phyloP scores from a whole-genome alignment of 768 basidiomycete species.

The Neoboletus brunneissimus region DNA sequence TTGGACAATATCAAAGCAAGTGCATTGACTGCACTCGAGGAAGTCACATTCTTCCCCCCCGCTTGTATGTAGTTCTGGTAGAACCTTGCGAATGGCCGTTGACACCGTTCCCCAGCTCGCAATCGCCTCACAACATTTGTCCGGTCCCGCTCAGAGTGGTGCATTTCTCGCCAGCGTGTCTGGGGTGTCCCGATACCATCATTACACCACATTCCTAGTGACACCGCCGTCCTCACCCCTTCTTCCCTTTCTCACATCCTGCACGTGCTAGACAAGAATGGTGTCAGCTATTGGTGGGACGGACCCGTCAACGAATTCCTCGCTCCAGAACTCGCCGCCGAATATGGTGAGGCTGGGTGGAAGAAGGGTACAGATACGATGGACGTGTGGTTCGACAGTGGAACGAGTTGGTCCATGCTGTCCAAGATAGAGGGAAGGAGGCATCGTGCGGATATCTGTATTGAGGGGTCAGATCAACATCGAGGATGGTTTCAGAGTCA shows the following conservation, averaged over 20 bases:
- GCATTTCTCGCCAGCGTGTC: slow-evolving; percentile 93
- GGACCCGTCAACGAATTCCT: slow-evolving; percentile 83
- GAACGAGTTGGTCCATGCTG: slow-evolving; percentile 89
- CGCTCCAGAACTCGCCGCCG: slow-evolving; percentile 51
- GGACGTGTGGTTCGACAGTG: slow-evolving; percentile 99
- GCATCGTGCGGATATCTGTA: slow-evolving; percentile 75
- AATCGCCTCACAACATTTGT: slow-evolving; percentile 88
- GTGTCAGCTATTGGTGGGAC: slow-evolving; percentile 89
- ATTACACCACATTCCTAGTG: slow-evolving; percentile 63
- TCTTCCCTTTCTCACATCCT: slow-evolving; percentile 75
- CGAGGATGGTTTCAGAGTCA: slow-evolving; percentile 99
- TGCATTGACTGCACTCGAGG: slow-evolving; percentile 65
- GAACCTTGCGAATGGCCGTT: background rate
- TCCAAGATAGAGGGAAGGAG: slow-evolving; percentile 37
- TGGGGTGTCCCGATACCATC: slow-evolving; percentile 98
- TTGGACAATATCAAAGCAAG: slow-evolving; percentile 77
- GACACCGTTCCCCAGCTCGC: slow-evolving; percentile 51
- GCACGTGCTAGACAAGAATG: slow-evolving; percentile 64
- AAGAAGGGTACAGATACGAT: slow-evolving; percentile 89
- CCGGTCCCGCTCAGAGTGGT: slow-evolving; percentile 92
- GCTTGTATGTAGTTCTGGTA: slow-evolving; percentile 50
- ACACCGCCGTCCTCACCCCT: slow-evolving; percentile 60
- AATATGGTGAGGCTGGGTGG: slow-evolving; percentile 51
- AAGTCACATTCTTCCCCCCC: slow-evolving; percentile 74
- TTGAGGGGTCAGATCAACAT: slow-evolving; percentile 97